Evolutionary conservation across 305 asterid genomes (phyloP), one percentile per base, ranked within the genome.

Genomic region (Ilex paraguariensis): DNA sequence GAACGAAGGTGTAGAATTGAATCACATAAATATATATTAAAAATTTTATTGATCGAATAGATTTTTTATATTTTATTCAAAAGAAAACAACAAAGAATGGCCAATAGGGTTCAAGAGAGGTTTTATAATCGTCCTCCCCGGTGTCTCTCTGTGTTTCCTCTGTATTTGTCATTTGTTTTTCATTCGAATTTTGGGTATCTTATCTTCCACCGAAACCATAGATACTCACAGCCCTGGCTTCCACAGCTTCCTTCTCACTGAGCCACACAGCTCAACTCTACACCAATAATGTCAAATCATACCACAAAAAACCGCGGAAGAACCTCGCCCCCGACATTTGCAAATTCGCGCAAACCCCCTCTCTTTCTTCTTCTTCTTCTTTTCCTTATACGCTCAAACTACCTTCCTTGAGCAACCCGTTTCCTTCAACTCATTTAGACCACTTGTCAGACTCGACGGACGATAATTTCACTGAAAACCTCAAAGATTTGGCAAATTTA

Each of bases 361-460:
- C 74, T 21, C 44, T 65, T 58, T 73, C 79, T 3, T 60, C 82
- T 30, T 60, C 82, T 30, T 70, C 73, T 67, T 66, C 86, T 68
- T 87, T 85, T 72, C 87, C 96, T 57, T 87, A 79, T 61, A 64
- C 79, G 56, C 81, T 77, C 62, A 84, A 84, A 58, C 81, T 84
- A 31, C 90, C 95, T 53, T 72, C 84, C n/a, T 64, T 86, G 31
- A 78, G 73, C 54, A 75, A 70, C 31, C 71, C 83, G 13, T 46
- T 80, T 40, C 84, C 75, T 30, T 68, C 79, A 13, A 46, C 1
- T 8, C 87, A 80, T 21, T 71, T 88, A 3, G 79, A 80, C 46
- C 86, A 92, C 14, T 50, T 85, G 10, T 70, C 82, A 6, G 97
- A 87, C 74, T 74, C 87, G 36, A 59, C 75, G 1, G 95, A 85